Evolutionary conservation across 1,139 yeast species (phyloP).

Genomic region (Yamadazyma pseudoaaseri): DNA sequence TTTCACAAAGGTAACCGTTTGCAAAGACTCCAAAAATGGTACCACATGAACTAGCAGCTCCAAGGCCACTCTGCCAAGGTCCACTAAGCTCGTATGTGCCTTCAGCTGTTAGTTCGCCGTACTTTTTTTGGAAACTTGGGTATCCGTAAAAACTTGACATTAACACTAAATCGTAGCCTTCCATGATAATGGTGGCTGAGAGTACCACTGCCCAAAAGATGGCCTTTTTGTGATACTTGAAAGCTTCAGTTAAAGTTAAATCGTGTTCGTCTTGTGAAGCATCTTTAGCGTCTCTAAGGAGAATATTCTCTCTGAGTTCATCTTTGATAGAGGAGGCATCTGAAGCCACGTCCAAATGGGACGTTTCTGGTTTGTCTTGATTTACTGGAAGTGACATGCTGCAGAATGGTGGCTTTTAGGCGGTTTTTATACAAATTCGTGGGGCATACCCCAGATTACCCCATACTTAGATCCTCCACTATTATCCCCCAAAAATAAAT

Average conservation of each 20-base stretch:
- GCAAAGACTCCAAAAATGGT: conserved; percentile 36
- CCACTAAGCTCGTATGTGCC: conserved; percentile 37
- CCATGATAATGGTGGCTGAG: conserved; percentile 44
- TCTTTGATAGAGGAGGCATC: conserved; percentile 5
- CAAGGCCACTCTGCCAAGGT: conserved; percentile 43
- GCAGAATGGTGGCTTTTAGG: not conserved
- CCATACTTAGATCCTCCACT: no score
- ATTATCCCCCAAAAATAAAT: no score
- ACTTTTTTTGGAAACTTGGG: conserved; percentile 37
- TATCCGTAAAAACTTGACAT: conserved; percentile 40
- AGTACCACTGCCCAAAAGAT: conserved; percentile 45
- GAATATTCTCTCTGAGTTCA: conserved; percentile 4
- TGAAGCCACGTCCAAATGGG: conserved; percentile 7
- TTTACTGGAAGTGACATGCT: not conserved
- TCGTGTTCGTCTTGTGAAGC: conserved; percentile 18
- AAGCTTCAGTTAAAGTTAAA: conserved; percentile 17
- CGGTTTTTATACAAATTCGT: not conserved
- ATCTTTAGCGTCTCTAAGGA: conserved; percentile 14
- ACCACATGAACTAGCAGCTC: conserved; percentile 34
- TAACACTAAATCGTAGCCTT: conserved; percentile 45
- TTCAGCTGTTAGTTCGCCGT: conserved; percentile 30
- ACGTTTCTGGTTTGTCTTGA: conserved; percentile 5
- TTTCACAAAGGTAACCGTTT: conserved; percentile 38
- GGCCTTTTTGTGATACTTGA: conserved; percentile 28
- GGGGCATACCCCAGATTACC: not conserved